Base-by-base conservation (phyloP, 176 grass and related monocot genomes). In the Lolium rigidum region DNA sequence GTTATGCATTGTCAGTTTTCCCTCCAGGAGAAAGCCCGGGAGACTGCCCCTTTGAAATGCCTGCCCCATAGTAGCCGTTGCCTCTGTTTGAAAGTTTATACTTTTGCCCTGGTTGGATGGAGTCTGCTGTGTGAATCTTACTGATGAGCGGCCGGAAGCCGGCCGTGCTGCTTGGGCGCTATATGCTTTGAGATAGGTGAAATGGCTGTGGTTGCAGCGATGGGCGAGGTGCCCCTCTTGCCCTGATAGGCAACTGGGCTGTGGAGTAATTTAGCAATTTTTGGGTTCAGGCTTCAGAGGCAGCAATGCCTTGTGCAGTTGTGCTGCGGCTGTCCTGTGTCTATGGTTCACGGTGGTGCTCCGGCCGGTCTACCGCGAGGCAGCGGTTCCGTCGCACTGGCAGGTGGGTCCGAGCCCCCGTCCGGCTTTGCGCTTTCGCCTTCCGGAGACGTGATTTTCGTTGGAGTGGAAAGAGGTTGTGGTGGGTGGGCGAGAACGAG, bases 171-270 rank as follows among this genome's bases (percentile, higher is more conserved):
- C 11, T 1, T 16, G 56, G 5, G 73, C 60, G 16, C 25, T 25
- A 10, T 4, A 0, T 84, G 89, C 89, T 91, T 91, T 91, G 81
- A 91, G 89, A 91, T 91, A 91, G 81, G 89, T 91, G 89, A 90
- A 90, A 90, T 59, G 84, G 31, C 79, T 79, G 88, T 79, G 84
- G 88, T 79, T 83, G 84, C 84, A 65, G 88, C 84, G 88, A 86
- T 83, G 73, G 82, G 46, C 26, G 14, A 25, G 2, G 22, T 39
- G 31, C 12, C 14, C 7, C 13, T 71, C 69, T 5, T 73, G 4
- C 72, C 47, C 14, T 16, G 8, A 50, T 57, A 31, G 48, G 63
- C 65, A 64, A 16, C 12, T 51, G 54, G 44, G 63, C 64, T 55
- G 0, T 52, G 1, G 51, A 72, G 10, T 83, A 56, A 17, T 72